Percentiles rank a stretch among this genome's conserved stretches.
phyloP scores from a whole-genome alignment of 495 filamentous ascomycete species.

The Annulohypoxylon bovei region DNA sequence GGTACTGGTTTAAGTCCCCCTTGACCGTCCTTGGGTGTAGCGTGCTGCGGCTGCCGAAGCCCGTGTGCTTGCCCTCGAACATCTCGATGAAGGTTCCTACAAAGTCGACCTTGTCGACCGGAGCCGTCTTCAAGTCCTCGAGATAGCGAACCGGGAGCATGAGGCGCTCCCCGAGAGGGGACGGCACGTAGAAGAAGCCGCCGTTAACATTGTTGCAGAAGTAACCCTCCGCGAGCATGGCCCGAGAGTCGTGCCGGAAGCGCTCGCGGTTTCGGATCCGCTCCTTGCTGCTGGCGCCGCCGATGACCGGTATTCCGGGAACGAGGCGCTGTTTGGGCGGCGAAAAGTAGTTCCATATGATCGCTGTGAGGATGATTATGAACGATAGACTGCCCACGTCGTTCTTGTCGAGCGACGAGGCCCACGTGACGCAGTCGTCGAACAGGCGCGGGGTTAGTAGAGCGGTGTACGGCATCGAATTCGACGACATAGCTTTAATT shows the following conservation, averaged over 20 bases:
- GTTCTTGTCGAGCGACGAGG: conserved; percentile 13
- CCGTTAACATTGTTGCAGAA: conserved; percentile 19
- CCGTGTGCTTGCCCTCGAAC: conserved; percentile 39
- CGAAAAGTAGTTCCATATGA: conserved; percentile 10
- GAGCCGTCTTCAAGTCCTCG: conserved; percentile 40
- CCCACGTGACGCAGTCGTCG: conserved; percentile 4
- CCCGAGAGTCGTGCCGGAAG: conserved; percentile 8
- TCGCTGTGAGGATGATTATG: not conserved
- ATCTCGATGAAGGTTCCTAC: conserved; percentile 35
- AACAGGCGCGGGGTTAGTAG: conserved; percentile 6
- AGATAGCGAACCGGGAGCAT: conserved; percentile 38
- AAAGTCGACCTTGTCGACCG: conserved; percentile 35
- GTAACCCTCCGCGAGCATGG: conserved; percentile 14
- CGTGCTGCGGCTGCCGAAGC: conserved; percentile 27
- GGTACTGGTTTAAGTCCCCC: conserved; percentile 11
- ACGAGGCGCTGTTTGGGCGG: conserved; percentile 7
- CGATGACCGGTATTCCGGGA: conserved; percentile 14
- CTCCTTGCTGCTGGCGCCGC: not conserved
- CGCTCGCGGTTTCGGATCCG: conserved; percentile 6
- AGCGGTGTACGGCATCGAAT: not conserved
- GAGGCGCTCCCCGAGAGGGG: conserved; percentile 36
- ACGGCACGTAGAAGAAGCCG: conserved; percentile 31
- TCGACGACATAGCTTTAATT: conserved; percentile 1
- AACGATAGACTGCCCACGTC: not conserved
- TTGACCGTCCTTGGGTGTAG: conserved; percentile 17